These are phyloP conservation scores for Linderniella brevidens DNA, from an alignment of 257 asterid species.

Conservation along the genomic window DNA sequence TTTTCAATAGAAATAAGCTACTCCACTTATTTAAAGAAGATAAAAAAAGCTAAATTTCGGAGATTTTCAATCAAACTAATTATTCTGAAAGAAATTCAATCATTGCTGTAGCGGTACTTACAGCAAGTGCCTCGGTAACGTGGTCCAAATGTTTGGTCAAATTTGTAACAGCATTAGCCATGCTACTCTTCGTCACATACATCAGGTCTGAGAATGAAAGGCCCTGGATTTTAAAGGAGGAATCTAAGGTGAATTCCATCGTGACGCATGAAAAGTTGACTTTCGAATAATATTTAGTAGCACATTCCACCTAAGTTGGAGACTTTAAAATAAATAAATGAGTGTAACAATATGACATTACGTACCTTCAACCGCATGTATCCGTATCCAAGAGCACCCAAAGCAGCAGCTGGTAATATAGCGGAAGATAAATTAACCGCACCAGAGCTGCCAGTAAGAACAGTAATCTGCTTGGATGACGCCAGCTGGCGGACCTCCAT, in stretches of 20 bases:
- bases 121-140: slow-evolving; percentile 83
- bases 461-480: slow-evolving; percentile 44
- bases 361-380: slow-evolving; percentile 96
- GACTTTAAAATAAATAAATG: slow-evolving; percentile 7
- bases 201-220: slow-evolving; percentile 76
- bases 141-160: slow-evolving; percentile 70
- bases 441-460: slow-evolving; percentile 49
- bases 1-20: too few relatives aligned
- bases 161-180: slow-evolving; percentile 76
- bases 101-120: slow-evolving; percentile 14
- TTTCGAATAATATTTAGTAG: slow-evolving; percentile 4
- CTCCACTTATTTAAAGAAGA: too few relatives aligned
- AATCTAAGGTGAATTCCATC: background rate
- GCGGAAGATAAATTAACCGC: slow-evolving; percentile 42
- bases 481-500: slow-evolving; percentile 58
- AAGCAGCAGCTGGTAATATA: slow-evolving; percentile 50
- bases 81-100: background rate
- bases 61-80: slow-evolving; percentile 4
- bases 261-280: slow-evolving; percentile 5
- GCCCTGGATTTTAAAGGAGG: slow-evolving; percentile 30
- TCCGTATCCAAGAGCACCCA: slow-evolving; percentile 80
- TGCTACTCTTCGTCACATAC: slow-evolving; percentile 73
- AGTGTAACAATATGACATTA: slow-evolving; percentile 4
- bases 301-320: background rate
- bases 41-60: too few relatives aligned